Base-by-base conservation (phyloP, 2,329 filamentous ascomycete species). In the Aspergillus carbonarius region DNA sequence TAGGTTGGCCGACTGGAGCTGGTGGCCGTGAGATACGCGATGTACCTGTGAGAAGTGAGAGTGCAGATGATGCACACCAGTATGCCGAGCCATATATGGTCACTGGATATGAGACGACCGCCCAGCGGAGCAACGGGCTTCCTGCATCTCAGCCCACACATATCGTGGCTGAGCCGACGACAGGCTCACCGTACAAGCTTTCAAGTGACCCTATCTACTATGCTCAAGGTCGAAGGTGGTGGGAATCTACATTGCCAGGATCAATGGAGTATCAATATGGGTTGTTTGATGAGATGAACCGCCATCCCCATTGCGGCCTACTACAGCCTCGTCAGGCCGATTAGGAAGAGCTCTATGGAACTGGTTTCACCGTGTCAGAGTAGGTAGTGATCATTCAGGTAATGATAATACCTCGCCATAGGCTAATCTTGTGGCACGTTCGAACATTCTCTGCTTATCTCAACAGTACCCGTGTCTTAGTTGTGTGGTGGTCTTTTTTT, bases 21-120 rank as follows among this genome's bases (percentile, higher is more conserved):
- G 18, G 40, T 32, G 54, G 59, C n/a, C 55, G 75, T 35, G 81
- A 83, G 74, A 85, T 83, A 85, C 61, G 70, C 12, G 71, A 63
- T 13, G 39, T 42, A 23, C 17, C 46, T 60, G 69, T 68, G 12
- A 20, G 50, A 9, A 52, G 44, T 27, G 61, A 51, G 15, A 48
- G 62, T 60, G 56, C 39, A 12, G 62, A 63, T 25, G 57, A 66
- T 60, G 52, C 66, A 65, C 18, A 76, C 68, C 62, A 74, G 47
- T 81, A 84, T 60, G 85, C 84, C 39, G 91, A 96, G 74, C 92
- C 92, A 0, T 96, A 96, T 75, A 96, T 96, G 84, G 74, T 85
- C 49, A 88, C 86, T 6, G 92, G 92, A 13, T 96, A 96, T 71
- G 89, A 91, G 68, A 81, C 85, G 69, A 77, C 90, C 58, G 85